Conservation (phyloP, 2,329 filamentous ascomycete genomes). For the Grosmannia huntii region DNA sequence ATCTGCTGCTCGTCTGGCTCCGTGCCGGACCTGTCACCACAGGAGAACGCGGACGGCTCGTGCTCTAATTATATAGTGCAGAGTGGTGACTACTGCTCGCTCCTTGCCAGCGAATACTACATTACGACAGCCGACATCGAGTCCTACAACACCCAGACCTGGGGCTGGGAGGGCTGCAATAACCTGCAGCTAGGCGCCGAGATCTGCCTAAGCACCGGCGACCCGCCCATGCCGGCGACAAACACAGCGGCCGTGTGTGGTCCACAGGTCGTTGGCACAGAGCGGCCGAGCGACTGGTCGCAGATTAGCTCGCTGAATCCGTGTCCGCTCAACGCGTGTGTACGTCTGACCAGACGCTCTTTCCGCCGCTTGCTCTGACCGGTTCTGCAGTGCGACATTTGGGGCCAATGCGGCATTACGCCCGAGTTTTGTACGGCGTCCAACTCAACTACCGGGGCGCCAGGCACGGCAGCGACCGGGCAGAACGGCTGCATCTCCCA, state of each 20-base stretch:
- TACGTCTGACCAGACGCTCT: no score
- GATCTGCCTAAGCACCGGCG: slow-evolving; percentile 23
- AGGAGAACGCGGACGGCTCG: slow-evolving; percentile 21
- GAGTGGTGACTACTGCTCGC: slow-evolving; percentile 20
- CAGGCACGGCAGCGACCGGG: slow-evolving; percentile 20
- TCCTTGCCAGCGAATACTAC: slow-evolving; percentile 14
- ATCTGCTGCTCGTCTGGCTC: slow-evolving; percentile 25
- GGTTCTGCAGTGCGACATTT: slow-evolving; percentile 17
- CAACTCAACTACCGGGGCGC: background rate
- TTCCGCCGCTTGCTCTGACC: no score
- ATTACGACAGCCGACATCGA: slow-evolving; percentile 5
- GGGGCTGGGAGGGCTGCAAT: slow-evolving; percentile 24
- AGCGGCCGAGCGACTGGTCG: slow-evolving; percentile 10
- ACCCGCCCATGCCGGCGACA: slow-evolving; percentile 20
- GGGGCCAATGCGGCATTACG: slow-evolving; percentile 32
- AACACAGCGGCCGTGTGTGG: slow-evolving; percentile 22
- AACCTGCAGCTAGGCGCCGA: slow-evolving; percentile 14
- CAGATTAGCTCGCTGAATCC: slow-evolving; percentile 16
- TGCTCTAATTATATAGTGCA: slow-evolving; percentile 22
- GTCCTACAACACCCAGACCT: slow-evolving; percentile 23
- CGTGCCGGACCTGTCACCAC: slow-evolving; percentile 21
- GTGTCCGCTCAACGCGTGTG: slow-evolving; percentile 16
- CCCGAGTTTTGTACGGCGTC: slow-evolving; percentile 26
- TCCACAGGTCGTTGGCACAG: slow-evolving; percentile 19
- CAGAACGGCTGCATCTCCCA: slow-evolving; percentile 27